Percentiles rank a stretch among this genome's conserved stretches.
These are phyloP conservation scores for Lasiosphaeris hirsuta DNA, from an alignment of 495 filamentous ascomycete species.

Conservation along the genomic window DNA sequence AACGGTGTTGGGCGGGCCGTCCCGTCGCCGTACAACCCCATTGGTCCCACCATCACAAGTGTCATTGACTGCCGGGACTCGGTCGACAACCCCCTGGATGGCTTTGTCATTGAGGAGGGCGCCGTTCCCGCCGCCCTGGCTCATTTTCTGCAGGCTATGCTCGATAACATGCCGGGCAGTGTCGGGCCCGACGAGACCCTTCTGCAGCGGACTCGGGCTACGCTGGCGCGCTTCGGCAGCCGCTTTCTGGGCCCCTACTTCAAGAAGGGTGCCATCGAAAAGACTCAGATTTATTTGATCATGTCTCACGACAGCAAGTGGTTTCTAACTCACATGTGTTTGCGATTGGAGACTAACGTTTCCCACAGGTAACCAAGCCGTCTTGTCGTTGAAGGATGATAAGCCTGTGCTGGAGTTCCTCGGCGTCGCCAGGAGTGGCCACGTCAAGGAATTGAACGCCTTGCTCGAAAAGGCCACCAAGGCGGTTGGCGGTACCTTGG, in stretches of 20 bases:
- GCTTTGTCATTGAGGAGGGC: constrained; percentile 65
- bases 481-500: constrained; percentile 55
- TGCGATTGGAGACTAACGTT: background rate
- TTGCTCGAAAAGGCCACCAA: constrained; percentile 50
- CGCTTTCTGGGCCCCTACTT: constrained; percentile 56
- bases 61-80: constrained; percentile 59
- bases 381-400: constrained; percentile 56
- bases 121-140: constrained; percentile 56
- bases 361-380: constrained; percentile 52
- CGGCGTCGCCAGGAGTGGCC: constrained; percentile 52
- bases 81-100: constrained; percentile 55
- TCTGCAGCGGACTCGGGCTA: constrained; percentile 40
- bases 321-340: background rate
- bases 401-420: constrained; percentile 57
- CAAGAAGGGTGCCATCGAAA: constrained; percentile 51
- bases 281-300: constrained; percentile 64
- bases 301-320: constrained; percentile 64
- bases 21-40: constrained; percentile 47
- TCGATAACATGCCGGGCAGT: constrained; percentile 54
- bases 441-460: constrained; percentile 52
- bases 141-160: constrained; percentile 54
- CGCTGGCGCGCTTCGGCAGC: constrained; percentile 48
- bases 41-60: constrained; percentile 63
- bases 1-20: constrained; percentile 54
- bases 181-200: constrained; percentile 39